Evolutionary conservation across 1,139 yeast genomes (phyloP), one percentile per base, ranked within the genome.

Genomic region (Ogataea hybrid): DNA sequence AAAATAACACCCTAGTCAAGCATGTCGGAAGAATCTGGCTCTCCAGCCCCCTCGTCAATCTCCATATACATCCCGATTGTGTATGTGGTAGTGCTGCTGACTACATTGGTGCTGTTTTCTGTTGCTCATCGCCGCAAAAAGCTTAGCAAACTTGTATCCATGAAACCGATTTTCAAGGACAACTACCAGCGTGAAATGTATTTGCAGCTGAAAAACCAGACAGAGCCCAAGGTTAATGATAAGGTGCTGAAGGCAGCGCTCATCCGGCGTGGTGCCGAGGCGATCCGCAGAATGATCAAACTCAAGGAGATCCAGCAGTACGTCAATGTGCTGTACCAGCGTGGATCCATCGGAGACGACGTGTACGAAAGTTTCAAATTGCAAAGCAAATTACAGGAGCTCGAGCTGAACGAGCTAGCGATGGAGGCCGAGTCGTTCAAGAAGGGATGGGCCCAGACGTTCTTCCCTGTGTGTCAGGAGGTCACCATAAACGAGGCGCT

Each of bases 401-500:
- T 84, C 23, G 98, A 92, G 61, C 69, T 92, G 53, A 77, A 81
- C 60, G 90, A 84, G 44, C 73, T 89, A 42, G 82, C 85, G n/a
- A 68, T 63, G 43, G 96, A 88, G 63, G 87, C 95, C 37, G 89
- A 87, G 58, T 52, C 65, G 14, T 69, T 77, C 53, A 86, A 86
- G 59, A 76, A 79, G 39, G 94, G 88, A 21, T 90, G 97, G 96
- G 77, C 83, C 7, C 84, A 78, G 52, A 68, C 75, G 41, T 78
- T 88, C 56, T 84, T 89, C 60, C 84, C 84, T 10, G 77, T 84
- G 14, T 85, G 92, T 27, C 92, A 84, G 57, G 97, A 92, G 59
- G 82, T 92, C 37, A 87, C 96, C 51, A 86, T 88, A 65, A 90
- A 90, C 61, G 95, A 86, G 64, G 96, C 96, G 0, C 71, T 92